phyloP scores from a whole-genome alignment of 2,329 filamentous ascomycete genomes.

The Acephala macrosclerotiorum region DNA sequence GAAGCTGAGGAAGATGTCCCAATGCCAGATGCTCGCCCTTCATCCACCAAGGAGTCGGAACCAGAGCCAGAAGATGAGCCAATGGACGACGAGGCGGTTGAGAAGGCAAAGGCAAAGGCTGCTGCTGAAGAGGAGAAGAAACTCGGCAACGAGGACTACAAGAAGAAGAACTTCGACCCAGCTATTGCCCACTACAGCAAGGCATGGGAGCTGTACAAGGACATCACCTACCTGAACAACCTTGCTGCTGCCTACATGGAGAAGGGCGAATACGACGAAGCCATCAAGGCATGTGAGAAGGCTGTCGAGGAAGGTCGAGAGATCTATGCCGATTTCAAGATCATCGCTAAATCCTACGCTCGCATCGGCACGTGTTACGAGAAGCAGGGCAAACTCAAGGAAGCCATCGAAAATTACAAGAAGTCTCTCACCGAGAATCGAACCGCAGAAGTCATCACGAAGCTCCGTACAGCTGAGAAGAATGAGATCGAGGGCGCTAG shows the following conservation, averaged over 20 bases:
- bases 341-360: slow-evolving; percentile 97
- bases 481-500: slow-evolving; percentile 79
- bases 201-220: slow-evolving; percentile 93
- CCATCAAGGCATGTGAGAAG: slow-evolving; percentile 85
- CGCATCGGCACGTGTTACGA: slow-evolving; percentile 95
- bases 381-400: slow-evolving; percentile 80
- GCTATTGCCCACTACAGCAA: slow-evolving; percentile 95
- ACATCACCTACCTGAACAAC: slow-evolving; percentile 98
- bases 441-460: slow-evolving; percentile 90
- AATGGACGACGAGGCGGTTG: slow-evolving; percentile 82
- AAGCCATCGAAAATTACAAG: slow-evolving; percentile 89
- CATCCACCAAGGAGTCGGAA: slow-evolving; percentile 57
- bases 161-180: slow-evolving; percentile 96
- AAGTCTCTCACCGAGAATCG: slow-evolving; percentile 96
- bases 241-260: slow-evolving; percentile 93
- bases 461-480: slow-evolving; percentile 91
- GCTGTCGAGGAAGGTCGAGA: slow-evolving; percentile 90
- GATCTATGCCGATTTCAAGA: slow-evolving; percentile 95
- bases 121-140: slow-evolving; percentile 95
- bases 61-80: slow-evolving; percentile 71
- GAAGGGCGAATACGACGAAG: slow-evolving; percentile 90
- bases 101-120: slow-evolving; percentile 89
- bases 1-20: slow-evolving; percentile 75
- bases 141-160: slow-evolving; percentile 92
- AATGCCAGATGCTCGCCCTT: slow-evolving; percentile 75